Conservation (phyloP, 78 protist species). For the Guillardia theta region DNA sequence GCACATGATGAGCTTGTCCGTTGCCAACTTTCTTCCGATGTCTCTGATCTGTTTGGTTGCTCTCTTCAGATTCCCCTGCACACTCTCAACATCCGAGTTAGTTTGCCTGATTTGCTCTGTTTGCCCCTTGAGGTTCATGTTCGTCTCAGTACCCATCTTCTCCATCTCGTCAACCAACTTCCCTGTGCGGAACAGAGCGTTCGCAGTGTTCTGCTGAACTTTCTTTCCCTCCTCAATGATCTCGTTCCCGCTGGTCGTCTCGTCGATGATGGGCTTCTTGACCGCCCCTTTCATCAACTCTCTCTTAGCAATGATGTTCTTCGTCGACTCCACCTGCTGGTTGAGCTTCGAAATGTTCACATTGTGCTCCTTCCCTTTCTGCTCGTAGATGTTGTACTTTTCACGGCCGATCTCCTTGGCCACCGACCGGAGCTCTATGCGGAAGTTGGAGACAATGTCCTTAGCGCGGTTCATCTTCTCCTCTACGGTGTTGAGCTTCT, state of each 20-base stretch:
- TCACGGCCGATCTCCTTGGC: too few relatives aligned
- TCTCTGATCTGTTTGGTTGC: not conserved
- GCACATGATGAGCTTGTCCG: not conserved
- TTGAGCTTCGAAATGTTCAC: too few relatives aligned
- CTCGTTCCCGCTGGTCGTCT: not conserved
- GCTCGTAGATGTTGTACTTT: too few relatives aligned
- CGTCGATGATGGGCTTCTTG: too few relatives aligned
- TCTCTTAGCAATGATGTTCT: too few relatives aligned
- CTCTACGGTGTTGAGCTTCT: too few relatives aligned
- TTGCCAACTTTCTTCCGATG: not conserved
- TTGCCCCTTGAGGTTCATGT: not conserved
- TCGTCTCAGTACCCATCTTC: not conserved
- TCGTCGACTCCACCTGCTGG: too few relatives aligned
- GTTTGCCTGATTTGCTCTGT: not conserved
- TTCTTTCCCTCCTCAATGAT: not conserved
- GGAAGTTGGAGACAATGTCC: too few relatives aligned
- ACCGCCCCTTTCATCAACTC: too few relatives aligned
- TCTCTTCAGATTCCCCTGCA: not conserved
- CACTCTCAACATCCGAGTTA: not conserved
- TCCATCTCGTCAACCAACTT: not conserved
- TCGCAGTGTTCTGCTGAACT: not conserved
- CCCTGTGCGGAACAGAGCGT: not conserved
- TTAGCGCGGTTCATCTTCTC: too few relatives aligned
- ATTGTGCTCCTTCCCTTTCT: too few relatives aligned
- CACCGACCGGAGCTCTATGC: too few relatives aligned